Evolutionary conservation across 805 yeast genomes (phyloP).

Genomic region (Cyberlindnera samutprakarnensis): DNA sequence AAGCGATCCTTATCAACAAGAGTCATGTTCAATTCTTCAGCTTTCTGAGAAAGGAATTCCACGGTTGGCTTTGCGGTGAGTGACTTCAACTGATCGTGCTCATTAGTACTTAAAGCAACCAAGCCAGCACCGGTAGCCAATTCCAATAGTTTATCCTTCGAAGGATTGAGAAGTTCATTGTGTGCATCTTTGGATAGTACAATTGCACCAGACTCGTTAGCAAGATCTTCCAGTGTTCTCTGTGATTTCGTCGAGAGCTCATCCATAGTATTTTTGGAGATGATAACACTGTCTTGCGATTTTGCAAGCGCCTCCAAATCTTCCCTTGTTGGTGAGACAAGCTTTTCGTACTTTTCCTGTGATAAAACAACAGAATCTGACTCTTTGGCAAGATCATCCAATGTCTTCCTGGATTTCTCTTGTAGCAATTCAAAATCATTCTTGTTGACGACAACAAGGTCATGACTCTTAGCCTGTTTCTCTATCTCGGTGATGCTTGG

Average conservation of each 20-base stretch:
- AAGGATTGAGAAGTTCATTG: conserved; percentile 12
- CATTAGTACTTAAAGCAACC: conserved; percentile 5
- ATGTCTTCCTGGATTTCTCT: conserved; percentile 6
- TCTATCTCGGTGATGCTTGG: conserved; percentile 8
- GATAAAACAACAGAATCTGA: conserved; percentile 21
- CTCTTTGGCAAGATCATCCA: conserved; percentile 16
- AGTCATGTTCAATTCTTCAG: conserved; percentile 8
- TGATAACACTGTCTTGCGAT: conserved; percentile 3
- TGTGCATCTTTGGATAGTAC: conserved; percentile 12
- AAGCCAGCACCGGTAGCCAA: conserved; percentile 7
- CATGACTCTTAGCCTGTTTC: conserved; percentile 9
- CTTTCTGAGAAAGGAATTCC: conserved; percentile 7
- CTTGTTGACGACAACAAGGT: conserved; percentile 1
- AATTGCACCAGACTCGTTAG: conserved; percentile 11
- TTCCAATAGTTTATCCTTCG: conserved; percentile 6
- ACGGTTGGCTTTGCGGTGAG: conserved; percentile 8
- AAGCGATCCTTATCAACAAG: conserved; percentile 11
- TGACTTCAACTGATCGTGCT: conserved; percentile 3
- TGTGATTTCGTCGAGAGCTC: conserved; percentile 10
- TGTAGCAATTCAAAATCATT: conserved; percentile 2
- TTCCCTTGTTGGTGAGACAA: conserved; percentile 12
- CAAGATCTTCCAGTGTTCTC: conserved; percentile 16
- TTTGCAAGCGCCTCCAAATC: conserved; percentile 5
- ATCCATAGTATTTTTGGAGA: conserved; percentile 4
- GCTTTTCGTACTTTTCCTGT: conserved; percentile 12